These are phyloP conservation scores for Mortierella sp. DNA, from an alignment of 371 early-diverging fungal species.

Conservation along the genomic window DNA sequence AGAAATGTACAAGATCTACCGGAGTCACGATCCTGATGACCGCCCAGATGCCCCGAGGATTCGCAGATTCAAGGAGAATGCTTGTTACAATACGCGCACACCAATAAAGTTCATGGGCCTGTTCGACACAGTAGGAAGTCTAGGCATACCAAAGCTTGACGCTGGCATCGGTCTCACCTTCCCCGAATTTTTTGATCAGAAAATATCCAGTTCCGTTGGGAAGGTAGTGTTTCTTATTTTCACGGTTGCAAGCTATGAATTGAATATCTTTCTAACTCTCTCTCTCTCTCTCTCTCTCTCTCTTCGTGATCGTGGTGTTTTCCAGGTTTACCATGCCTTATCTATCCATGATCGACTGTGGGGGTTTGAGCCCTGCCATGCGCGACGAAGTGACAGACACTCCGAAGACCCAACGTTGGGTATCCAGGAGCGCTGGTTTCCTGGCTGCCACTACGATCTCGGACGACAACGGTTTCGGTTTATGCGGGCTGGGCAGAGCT, in stretches of 20 bases:
- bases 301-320: no score
- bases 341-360: constrained; percentile 23
- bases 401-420: constrained; percentile 4
- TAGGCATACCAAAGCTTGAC: constrained; percentile 10
- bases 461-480: constrained; percentile 7
- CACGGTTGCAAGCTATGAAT: neutral
- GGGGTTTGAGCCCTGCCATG: constrained; percentile 19
- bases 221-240: constrained; percentile 3
- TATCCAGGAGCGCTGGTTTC: constrained; percentile 18
- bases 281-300: no score
- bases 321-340: constrained; percentile 15
- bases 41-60: neutral
- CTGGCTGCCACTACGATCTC: constrained; percentile 21
- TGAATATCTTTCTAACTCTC: no score
- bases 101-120: constrained; percentile 33
- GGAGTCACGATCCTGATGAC: neutral
- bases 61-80: neutral
- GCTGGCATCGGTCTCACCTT: constrained; percentile 17
- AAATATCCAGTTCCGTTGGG: constrained; percentile 22
- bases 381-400: no score
- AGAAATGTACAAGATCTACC: constrained; percentile 21
- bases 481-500: constrained; percentile 3
- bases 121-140: constrained; percentile 18
- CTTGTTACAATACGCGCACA: constrained; percentile 20
- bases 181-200: constrained; percentile 15